These are phyloP conservation scores for Liriodendron chinense DNA, from an alignment of 164 flowering plant species.

Conservation along the genomic window DNA sequence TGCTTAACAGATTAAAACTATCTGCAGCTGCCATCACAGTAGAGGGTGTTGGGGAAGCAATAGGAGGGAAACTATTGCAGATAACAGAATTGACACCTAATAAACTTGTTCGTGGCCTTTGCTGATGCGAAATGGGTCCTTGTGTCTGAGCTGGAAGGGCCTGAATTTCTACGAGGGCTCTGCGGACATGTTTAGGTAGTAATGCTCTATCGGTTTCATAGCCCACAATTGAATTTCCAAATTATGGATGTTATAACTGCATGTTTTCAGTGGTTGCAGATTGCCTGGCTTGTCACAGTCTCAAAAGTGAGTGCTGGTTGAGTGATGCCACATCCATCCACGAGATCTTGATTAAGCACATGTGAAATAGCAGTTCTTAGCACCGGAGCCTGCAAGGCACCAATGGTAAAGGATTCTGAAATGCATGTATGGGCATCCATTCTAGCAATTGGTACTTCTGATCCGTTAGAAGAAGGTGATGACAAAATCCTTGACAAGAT, in stretches of 20 bases:
- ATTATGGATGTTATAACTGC: conserved; percentile 37
- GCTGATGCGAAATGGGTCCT: conserved; percentile 20
- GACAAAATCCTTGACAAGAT: conserved; percentile 33
- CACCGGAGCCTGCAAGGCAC: conserved; percentile 26
- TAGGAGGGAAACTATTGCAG: conserved; percentile 16
- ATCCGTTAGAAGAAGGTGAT: conserved; percentile 15
- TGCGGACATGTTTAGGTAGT: conserved; percentile 30
- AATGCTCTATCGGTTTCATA: conserved; percentile 25
- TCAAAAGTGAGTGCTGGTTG: conserved; percentile 16
- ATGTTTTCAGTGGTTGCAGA: conserved; percentile 20
- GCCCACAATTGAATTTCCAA: conserved; percentile 25
- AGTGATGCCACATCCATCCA: conserved; percentile 17
- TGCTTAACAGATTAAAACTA: conserved; percentile 7
- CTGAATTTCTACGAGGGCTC: conserved; percentile 59
- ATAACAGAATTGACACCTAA: conserved; percentile 12
- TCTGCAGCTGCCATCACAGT: conserved; percentile 18
- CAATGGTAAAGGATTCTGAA: neutral
- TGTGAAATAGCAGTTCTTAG: conserved; percentile 45
- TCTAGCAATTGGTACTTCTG: conserved; percentile 1
- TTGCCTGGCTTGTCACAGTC: conserved; percentile 16
- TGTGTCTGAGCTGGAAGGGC: conserved; percentile 56
- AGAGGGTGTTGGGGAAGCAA: conserved; percentile 24
- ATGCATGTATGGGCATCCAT: neutral
- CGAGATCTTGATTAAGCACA: conserved; percentile 30
- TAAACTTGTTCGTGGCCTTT: conserved; percentile 22